Conservation (phyloP, 345 rosid species). For the Xanthoceras sorbifolium region DNA sequence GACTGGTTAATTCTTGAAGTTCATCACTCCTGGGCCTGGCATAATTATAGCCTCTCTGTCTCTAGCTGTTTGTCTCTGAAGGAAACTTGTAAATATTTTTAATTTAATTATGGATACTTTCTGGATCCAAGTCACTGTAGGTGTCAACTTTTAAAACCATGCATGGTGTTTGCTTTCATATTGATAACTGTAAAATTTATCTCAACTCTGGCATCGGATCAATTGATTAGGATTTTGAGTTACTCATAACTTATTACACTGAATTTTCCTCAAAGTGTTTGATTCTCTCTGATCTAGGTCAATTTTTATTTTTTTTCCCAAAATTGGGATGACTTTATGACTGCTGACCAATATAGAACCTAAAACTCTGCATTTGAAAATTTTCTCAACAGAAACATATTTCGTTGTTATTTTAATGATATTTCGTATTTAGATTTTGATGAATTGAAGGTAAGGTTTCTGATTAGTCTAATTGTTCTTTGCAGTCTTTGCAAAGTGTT, state of each 20-base stretch:
- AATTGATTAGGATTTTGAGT: neutral
- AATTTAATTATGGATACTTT: neutral
- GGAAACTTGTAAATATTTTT: neutral
- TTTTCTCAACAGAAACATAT: neutral
- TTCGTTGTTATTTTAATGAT: neutral
- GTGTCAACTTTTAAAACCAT: neutral
- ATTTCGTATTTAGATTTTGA: constrained; percentile 10
- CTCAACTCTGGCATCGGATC: neutral
- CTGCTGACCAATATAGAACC: neutral
- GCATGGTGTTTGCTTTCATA: neutral
- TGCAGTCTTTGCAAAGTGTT: constrained; percentile 97
- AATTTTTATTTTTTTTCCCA: neutral
- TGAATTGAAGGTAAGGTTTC: constrained; percentile 15
- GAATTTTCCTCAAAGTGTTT: neutral
- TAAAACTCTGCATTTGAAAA: neutral
- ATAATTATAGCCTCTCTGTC: neutral
- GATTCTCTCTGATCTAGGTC: neutral
- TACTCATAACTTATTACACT: neutral
- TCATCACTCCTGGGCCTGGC: neutral
- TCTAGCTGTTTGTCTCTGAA: neutral
- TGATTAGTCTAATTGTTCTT: constrained; percentile 27
- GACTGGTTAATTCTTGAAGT: neutral
- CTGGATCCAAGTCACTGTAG: neutral
- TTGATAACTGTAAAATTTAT: neutral
- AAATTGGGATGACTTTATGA: neutral